phyloP scores from a whole-genome alignment of 2,329 filamentous ascomycete species.

The Trichophyton simii region DNA sequence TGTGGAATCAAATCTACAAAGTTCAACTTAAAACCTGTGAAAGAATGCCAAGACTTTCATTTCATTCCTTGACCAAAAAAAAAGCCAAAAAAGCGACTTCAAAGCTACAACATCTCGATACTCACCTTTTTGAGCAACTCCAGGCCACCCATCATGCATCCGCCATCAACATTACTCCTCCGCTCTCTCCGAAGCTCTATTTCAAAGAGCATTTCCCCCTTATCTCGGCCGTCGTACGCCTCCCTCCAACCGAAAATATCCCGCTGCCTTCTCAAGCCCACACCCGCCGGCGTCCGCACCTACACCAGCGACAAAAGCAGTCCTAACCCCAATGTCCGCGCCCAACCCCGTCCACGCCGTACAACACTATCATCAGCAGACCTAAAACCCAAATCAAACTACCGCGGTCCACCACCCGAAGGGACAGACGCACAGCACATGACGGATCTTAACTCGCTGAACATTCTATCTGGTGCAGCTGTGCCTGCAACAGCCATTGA shows the following conservation, averaged over 20 bases:
- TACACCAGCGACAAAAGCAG: not conserved
- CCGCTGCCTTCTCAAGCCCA: not conserved
- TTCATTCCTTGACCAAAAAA: not conserved
- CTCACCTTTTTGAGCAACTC: not conserved
- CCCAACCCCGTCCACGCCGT: not conserved
- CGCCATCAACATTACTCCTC: slow-evolving; percentile 32
- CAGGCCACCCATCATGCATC: slow-evolving; percentile 20
- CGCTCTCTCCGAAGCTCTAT: slow-evolving; percentile 27
- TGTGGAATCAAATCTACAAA: not conserved
- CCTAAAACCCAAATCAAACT: slow-evolving; percentile 33
- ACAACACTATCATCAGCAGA: slow-evolving; percentile 8
- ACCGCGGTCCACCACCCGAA: slow-evolving; percentile 48
- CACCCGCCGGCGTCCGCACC: not conserved
- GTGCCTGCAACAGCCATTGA: slow-evolving; percentile 73
- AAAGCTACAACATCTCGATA: not conserved
- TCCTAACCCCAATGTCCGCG: not conserved
- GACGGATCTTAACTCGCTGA: slow-evolving; percentile 56
- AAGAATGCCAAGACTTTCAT: not conserved
- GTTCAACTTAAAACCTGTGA: not conserved
- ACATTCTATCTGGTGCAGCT: slow-evolving; percentile 65
- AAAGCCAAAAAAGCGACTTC: not conserved
- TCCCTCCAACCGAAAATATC: slow-evolving; percentile 17
- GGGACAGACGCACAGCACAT: slow-evolving; percentile 37
- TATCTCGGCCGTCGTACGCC: slow-evolving; percentile 11
- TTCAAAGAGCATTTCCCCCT: slow-evolving; percentile 3